Conservation (phyloP, 176 grass and related monocot genomes). For the Phyllostachys edulis region DNA sequence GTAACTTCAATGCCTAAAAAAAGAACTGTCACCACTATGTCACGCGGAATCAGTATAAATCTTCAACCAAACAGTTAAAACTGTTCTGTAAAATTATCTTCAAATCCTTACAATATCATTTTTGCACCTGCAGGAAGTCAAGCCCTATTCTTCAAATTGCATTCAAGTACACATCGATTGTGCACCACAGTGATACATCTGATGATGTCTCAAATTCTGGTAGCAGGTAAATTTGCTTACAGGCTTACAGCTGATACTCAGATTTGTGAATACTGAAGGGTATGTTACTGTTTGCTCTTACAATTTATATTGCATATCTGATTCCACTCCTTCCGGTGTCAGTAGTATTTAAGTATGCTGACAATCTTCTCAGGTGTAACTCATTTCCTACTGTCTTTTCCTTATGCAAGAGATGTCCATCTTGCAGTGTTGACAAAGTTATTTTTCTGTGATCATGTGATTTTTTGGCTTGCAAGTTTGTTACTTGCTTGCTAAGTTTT, state of each 20-base stretch:
- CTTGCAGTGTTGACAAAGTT: not conserved
- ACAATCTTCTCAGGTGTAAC: not conserved
- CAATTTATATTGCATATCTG: not conserved
- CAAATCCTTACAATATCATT: not conserved
- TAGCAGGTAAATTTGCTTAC: constrained; percentile 38
- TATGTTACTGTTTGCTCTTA: not conserved
- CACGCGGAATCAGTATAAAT: not conserved
- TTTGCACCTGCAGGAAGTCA: constrained; percentile 39
- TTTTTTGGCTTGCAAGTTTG: not conserved
- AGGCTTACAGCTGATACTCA: not conserved
- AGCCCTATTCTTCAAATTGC: constrained; percentile 88
- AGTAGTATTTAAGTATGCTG: not conserved
- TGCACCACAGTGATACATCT: constrained; percentile 50
- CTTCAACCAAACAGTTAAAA: constrained; percentile 2
- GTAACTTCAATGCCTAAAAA: not conserved
- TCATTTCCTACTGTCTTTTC: not conserved
- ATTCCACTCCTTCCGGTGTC: not conserved
- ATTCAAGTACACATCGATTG: constrained; percentile 85
- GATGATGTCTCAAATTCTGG: constrained; percentile 32
- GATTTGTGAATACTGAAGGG: constrained; percentile 15
- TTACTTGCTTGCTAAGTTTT: not conserved
- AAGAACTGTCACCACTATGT: not conserved
- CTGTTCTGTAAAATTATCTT: constrained; percentile 25
- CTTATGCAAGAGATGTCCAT: constrained; percentile 19
- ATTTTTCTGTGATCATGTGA: not conserved